Evolutionary conservation across 805 yeast genomes (phyloP), one percentile per base, ranked within the genome.

Genomic region (Kregervanrija pseudodelftensis): DNA sequence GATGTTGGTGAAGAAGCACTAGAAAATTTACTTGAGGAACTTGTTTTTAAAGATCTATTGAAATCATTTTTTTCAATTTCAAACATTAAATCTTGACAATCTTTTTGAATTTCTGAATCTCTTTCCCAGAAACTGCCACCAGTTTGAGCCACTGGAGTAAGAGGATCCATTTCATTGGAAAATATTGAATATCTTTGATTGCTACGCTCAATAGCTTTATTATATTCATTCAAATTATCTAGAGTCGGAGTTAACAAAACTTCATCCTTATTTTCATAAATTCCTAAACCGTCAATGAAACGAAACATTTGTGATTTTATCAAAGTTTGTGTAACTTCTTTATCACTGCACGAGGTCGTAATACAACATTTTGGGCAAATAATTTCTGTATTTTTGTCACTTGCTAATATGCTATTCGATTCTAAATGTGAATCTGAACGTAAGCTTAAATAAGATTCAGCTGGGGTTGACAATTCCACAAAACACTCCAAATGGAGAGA

Each of bases 401-500:
- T 32, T 22, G 28, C 28, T 5, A 22, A 7, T 7, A 22, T 22
- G 28, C 28, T 22, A 12, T 9, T 8, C 11, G 15, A 7, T 2
- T 5, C 12, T n/a, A 13, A 14, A 3, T 3, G 3, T 13, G 10
- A 1, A 14, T 15, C 30, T 3, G 33, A n/a, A 8, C 15, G 16
- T 9, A 39, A 13, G 31, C 11, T 38, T 9, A 35, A 12, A 22
- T 22, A 22, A 5, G 28, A 22, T 22, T 22, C 28, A 22, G 28
- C 28, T 31, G 43, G 48, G 8, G 28, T 31, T 8, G 42, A 15
- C 35, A 66, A 42, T 8, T 67, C 58, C 3, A 61, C 47, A 31
- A 63, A 69, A 48, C 80, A 76, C 43, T 69, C 63, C 43, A 63
- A 61, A 53, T 76, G 80, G 30, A 69, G 58, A 35, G 61, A 60